Percentiles rank a stretch among this genome's conserved stretches.
Conservation (phyloP, 2,329 filamentous ascomycete genomes). For the Clonostachys solani region DNA sequence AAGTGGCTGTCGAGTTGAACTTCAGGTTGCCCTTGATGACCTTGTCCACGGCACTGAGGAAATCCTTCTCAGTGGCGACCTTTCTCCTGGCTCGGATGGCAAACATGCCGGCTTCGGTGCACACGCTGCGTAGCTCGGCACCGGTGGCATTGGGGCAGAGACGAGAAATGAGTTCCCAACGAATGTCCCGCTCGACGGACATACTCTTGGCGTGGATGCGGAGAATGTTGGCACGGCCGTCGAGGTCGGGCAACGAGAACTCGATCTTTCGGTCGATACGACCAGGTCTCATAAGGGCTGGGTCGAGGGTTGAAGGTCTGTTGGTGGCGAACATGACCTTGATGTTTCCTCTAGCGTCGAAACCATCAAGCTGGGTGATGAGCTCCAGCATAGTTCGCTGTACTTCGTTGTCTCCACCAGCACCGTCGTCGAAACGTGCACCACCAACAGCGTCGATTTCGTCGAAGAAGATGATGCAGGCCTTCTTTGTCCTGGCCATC, state of each 20-base stretch:
- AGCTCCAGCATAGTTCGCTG: conserved; percentile 97
- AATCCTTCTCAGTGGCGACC: conserved; percentile 98
- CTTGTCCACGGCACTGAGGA: conserved; percentile 96
- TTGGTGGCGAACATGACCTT: conserved; percentile 99
- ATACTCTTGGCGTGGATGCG: conserved; percentile 99
- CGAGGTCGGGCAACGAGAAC: conserved; percentile 94
- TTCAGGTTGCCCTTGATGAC: conserved; percentile 99
- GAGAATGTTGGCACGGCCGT: conserved; percentile 94
- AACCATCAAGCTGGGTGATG: conserved; percentile 94
- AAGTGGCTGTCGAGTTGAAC: conserved; percentile 97
- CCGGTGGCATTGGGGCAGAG: conserved; percentile 96
- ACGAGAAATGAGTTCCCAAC: conserved; percentile 97
- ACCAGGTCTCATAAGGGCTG: conserved; percentile 93
- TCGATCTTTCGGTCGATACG: conserved; percentile 99
- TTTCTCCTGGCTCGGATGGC: conserved; percentile 92
- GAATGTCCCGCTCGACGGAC: conserved; percentile 97
- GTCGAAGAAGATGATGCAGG: conserved; percentile 96
- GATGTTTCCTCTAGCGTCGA: conserved; percentile 95
- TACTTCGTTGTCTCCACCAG: conserved; percentile 95
- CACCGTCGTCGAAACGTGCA: conserved; percentile 93
- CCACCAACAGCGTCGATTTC: conserved; percentile 96
- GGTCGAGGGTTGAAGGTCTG: conserved; percentile 89
- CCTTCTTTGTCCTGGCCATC: conserved; percentile 99
- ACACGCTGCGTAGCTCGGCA: conserved; percentile 92
- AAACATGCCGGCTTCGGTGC: conserved; percentile 98